Conservation (phyloP, 2,329 filamentous ascomycete species). For the Neofusicoccum ribis region DNA sequence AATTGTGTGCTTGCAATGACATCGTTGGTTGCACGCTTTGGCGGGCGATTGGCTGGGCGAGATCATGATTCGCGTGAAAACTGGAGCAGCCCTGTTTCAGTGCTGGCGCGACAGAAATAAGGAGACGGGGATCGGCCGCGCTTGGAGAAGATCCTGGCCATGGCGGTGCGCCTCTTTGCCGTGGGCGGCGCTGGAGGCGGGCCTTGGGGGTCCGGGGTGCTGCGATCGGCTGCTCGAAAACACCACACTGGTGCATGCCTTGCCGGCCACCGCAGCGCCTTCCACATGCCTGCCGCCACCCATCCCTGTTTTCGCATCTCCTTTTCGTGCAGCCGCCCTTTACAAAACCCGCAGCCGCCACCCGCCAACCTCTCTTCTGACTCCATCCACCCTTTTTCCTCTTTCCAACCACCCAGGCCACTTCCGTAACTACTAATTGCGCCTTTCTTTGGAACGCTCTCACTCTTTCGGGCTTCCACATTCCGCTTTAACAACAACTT, state of each 20-base stretch:
- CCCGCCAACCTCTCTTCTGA: slow-evolving; percentile 5
- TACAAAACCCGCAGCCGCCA: slow-evolving; percentile 17
- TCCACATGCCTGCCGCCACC: neutral
- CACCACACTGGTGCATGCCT: slow-evolving; percentile 9
- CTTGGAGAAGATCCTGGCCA: slow-evolving; percentile 6
- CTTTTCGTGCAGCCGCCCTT: slow-evolving; percentile 10
- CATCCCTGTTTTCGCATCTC: slow-evolving; percentile 10
- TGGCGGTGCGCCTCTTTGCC: slow-evolving; percentile 9
- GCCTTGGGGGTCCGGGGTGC: slow-evolving; percentile 12
- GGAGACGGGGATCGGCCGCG: slow-evolving; percentile 13
- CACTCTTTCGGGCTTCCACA: slow-evolving; percentile 20
- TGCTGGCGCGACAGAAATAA: slow-evolving; percentile 15
- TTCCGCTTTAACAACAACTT: neutral
- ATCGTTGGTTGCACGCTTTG: neutral
- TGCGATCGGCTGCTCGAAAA: slow-evolving; percentile 14
- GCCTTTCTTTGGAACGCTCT: slow-evolving; percentile 19
- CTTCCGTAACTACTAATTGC: slow-evolving; percentile 9
- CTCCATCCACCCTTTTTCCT: slow-evolving; percentile 1
- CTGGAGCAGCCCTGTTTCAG: slow-evolving; percentile 12
- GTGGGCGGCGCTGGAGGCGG: slow-evolving; percentile 7
- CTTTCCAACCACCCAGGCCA: slow-evolving; percentile 3
- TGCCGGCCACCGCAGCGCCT: neutral
- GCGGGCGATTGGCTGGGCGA: slow-evolving; percentile 4
- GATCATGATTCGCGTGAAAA: slow-evolving; percentile 17
- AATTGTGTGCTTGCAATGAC: slow-evolving; percentile 9